Evolutionary conservation across 1,139 yeast species (phyloP), one percentile per base, ranked within the genome.

Genomic region (Cylindricascospora bacillispora): DNA sequence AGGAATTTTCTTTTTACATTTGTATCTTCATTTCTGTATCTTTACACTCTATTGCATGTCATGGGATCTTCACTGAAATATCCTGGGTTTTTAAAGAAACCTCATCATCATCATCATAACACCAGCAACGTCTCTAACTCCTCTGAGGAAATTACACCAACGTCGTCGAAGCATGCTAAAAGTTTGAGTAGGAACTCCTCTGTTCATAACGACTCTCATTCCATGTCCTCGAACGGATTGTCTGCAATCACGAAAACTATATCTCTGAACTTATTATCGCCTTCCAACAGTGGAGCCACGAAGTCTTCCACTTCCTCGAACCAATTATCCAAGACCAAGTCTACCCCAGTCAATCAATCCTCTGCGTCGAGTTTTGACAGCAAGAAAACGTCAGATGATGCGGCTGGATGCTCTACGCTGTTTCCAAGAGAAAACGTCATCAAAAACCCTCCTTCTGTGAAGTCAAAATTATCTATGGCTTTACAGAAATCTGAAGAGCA

Each of bases 381-480:
- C n/a, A n/a, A n/a, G n/a, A n/a, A n/a, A n/a, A n/a, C n/a, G n/a
- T n/a, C n/a, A n/a, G n/a, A n/a, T n/a, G n/a, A n/a, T n/a, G n/a
- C n/a, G n/a, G n/a, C n/a, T n/a, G n/a, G n/a, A n/a, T n/a, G n/a
- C n/a, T n/a, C n/a, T n/a, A n/a, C n/a, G n/a, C n/a, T n/a, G n/a
- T 18, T 18, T 18, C 9, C 21, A 7, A 18, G 10, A 10, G 21
- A 18, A 10, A 10, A 18, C 21, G 21, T 18, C 21, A 22, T 22
- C 15, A 22, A 22, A 15, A 25, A 25, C 12, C 18, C 37, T 11
- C 30, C 21, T 9, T 11, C 40, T 2, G 37, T 46, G 13, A 40
- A 37, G 15, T 46, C 51, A 11, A 47, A 46, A 20, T 32, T 46
- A 13, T 47, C 52, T 13, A 31, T 47, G 25, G 51, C 51, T 12